Conservation (phyloP, 257 asterid genomes). For the Scutellaria minor region DNA sequence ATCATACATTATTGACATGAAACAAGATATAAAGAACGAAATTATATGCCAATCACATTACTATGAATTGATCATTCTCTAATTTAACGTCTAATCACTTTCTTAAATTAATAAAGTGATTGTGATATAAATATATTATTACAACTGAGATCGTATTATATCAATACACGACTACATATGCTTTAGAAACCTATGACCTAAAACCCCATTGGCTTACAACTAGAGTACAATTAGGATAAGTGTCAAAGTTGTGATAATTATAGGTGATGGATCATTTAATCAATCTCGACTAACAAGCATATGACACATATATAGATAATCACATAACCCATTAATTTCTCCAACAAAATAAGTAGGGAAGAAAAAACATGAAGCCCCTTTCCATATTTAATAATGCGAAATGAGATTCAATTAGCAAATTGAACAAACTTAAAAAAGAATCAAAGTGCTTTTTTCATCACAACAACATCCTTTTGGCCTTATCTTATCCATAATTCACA, state of each 20-base stretch:
- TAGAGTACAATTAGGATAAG: constrained; percentile 1
- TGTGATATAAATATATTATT: neutral
- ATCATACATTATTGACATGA: neutral
- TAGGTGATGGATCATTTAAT: neutral
- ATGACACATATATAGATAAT: constrained; percentile 11
- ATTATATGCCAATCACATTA: neutral
- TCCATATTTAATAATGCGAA: neutral
- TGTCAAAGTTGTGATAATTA: neutral
- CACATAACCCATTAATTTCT: constrained; percentile 26
- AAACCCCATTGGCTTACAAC: constrained; percentile 10
- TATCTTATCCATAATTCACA: too few species aligned
- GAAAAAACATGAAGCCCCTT: neutral
- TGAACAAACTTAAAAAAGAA: too few species aligned
- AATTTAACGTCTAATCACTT: neutral
- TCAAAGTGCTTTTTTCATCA: too few species aligned
- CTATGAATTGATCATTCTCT: neutral
- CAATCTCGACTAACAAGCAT: constrained; percentile 13
- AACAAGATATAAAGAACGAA: neutral
- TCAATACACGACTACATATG: constrained; percentile 5
- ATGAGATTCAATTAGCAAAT: neutral
- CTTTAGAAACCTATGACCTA: neutral
- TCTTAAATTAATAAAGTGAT: constrained; percentile 1
- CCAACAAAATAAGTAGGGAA: constrained; percentile 24
- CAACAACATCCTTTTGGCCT: too few species aligned
- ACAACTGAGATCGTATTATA: neutral